Base-by-base conservation (phyloP, 2,329 filamentous ascomycete genomes). In the Mycocentrospora acerina region DNA sequence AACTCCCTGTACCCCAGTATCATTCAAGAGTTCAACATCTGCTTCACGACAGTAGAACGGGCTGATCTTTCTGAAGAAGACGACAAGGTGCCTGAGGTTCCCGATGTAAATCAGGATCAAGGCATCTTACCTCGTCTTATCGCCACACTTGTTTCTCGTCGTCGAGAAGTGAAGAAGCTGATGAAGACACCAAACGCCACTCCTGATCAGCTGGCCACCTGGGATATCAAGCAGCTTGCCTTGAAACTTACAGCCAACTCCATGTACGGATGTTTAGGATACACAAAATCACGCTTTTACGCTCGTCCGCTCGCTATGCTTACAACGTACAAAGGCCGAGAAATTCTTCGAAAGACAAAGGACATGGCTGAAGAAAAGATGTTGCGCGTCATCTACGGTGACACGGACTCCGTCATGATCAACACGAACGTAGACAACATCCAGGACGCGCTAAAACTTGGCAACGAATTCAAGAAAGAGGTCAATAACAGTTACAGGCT, bases 401-500 rank as follows among this genome's bases (percentile, higher is more conserved):
- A 98, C 70, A 98, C 93, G 10, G 93, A 98, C 70, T 98, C 93
- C 7, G 93, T 98, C 71, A 98, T 98, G 93, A 97, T 98, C 75
- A 98, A 98, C 62, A 95, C 93, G 48, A 97, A 97, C 61, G 90
- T 93, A 38, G 88, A 96, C 69, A 95, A 87, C 52, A 86, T 97
- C 19, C 82, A 87, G 22, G 90, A 95, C 58, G 93, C 93, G 2
- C 74, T 96, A 56, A 90, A 87, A 62, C 86, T 98, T 35, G 94
- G 93, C 40, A 84, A 89, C 29, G 89, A 97, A 48, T 97, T 98
- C 77, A 97, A 96, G 72, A 85, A 83, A 57, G 82, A 88, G 16
- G 93, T 98, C 70, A 98, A 98, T 62, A 88, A 95, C 55, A 83
- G 86, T 46, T 98, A 98, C 69, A 86, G 79, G 59, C 79, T 96